Percentiles rank a stretch among this genome's conserved stretches.
Conservation (phyloP, 148 eudicot genomes). For the Persicaria tinctoria region DNA sequence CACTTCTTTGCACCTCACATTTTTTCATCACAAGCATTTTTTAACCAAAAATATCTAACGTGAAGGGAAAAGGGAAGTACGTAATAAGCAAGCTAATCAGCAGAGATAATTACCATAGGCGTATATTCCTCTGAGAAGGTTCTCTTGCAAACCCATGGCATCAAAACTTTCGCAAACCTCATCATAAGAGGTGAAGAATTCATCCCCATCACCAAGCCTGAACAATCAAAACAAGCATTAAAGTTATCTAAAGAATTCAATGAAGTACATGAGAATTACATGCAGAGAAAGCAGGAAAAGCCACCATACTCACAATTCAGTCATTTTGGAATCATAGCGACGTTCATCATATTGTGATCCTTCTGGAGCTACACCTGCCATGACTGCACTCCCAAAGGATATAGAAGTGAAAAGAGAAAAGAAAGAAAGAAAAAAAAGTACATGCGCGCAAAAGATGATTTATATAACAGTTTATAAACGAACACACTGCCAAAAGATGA, state of each 20-base stretch:
- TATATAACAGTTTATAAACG: background rate
- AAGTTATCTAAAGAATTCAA: background rate
- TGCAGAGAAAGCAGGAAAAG: background rate
- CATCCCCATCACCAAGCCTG: slow-evolving; percentile 38
- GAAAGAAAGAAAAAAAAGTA: background rate
- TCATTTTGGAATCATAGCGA: slow-evolving; percentile 54
- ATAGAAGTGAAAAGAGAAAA: background rate
- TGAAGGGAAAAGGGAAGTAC: too few species aligned
- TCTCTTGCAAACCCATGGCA: slow-evolving; percentile 48
- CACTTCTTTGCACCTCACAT: too few species aligned
- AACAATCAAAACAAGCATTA: background rate
- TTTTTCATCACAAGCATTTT: too few species aligned
- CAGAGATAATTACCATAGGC: slow-evolving; percentile 32
- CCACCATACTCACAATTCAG: slow-evolving; percentile 43
- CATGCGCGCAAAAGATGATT: background rate
- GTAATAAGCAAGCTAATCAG: background rate
- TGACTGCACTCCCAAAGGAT: slow-evolving; percentile 26
- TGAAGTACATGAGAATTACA: background rate
- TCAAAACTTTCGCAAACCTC: slow-evolving; percentile 46
- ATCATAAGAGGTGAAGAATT: slow-evolving; percentile 44
- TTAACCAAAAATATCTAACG: too few species aligned
- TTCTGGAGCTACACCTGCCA: slow-evolving; percentile 60
- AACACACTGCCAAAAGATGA: background rate
- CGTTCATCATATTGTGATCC: slow-evolving; percentile 58
- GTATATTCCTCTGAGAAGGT: slow-evolving; percentile 52